Conservation (phyloP, 306 rosid genomes). For the Spatholobus suberectus region DNA sequence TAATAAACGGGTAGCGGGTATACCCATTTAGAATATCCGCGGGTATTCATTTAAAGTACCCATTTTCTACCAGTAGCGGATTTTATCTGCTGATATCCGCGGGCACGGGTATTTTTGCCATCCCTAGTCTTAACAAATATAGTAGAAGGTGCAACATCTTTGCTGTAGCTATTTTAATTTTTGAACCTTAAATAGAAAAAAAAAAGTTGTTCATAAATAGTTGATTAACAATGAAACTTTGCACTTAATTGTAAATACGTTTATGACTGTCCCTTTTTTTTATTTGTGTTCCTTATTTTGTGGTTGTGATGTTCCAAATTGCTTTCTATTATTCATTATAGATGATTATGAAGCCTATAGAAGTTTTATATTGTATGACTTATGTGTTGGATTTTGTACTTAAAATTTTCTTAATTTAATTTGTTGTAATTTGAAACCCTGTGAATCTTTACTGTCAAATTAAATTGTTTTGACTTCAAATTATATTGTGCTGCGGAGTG, state of each 20-base stretch:
- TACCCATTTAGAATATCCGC: no score
- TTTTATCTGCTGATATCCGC: no score
- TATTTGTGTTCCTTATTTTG: neutral
- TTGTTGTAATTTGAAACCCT: neutral
- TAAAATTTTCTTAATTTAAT: neutral
- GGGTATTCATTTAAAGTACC: no score
- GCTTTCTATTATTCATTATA: neutral
- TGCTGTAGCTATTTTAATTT: no score
- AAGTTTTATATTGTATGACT: neutral
- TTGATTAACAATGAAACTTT: neutral
- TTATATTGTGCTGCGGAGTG: slow-evolving; percentile 71
- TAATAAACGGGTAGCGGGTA: no score
- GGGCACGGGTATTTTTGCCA: no score
- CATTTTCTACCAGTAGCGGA: no score
- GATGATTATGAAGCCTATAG: neutral
- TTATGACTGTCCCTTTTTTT: neutral
- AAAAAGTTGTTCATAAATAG: slow-evolving; percentile 22
- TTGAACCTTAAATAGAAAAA: no score
- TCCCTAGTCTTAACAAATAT: no score
- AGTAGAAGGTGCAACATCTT: no score
- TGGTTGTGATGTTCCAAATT: slow-evolving; percentile 15
- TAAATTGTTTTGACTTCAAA: slow-evolving; percentile 32
- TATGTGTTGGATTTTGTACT: neutral
- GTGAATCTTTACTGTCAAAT: slow-evolving; percentile 5
- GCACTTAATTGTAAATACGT: slow-evolving; percentile 25